A percentile compares a stretch with the other conserved stretches of the same genome.
phyloP scores from a whole-genome alignment of 2,329 filamentous ascomycete species.

The Cladosporium sp. region DNA sequence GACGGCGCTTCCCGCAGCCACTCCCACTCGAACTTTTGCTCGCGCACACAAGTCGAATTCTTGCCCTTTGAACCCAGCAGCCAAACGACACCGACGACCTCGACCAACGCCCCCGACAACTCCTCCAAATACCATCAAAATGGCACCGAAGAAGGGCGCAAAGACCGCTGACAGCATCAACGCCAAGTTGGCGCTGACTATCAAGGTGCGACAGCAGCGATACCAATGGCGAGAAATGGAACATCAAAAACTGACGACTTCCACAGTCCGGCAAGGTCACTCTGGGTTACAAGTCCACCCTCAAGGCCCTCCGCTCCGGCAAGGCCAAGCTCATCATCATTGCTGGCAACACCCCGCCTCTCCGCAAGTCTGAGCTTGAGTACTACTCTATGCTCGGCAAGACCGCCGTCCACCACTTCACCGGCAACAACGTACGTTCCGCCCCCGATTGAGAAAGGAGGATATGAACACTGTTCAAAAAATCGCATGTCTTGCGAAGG shows the following conservation, averaged over 20 bases:
- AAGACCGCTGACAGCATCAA: slow-evolving; percentile 80
- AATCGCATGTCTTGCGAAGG: slow-evolving; percentile 31
- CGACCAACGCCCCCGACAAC: slow-evolving; percentile 11
- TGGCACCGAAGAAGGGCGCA: slow-evolving; percentile 75
- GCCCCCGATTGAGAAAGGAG: slow-evolving; percentile 10
- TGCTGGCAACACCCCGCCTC: slow-evolving; percentile 90
- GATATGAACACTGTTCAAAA: slow-evolving; percentile 11
- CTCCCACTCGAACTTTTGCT: slow-evolving; percentile 5
- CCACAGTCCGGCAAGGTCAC: slow-evolving; percentile 59
- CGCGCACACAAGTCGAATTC: slow-evolving; percentile 1
- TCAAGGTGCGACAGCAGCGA: slow-evolving; percentile 26
- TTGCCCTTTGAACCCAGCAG: slow-evolving; percentile 1
- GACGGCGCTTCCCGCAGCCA: neutral
- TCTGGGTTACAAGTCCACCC: slow-evolving; percentile 82
- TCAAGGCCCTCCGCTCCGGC: slow-evolving; percentile 86
- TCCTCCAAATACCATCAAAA: slow-evolving; percentile 39
- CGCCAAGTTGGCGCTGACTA: slow-evolving; percentile 55
- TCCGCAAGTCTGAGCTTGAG: slow-evolving; percentile 90
- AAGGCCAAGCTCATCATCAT: slow-evolving; percentile 99
- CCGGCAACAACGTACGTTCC: slow-evolving; percentile 92
- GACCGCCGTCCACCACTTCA: slow-evolving; percentile 95
- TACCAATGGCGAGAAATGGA: slow-evolving; percentile 1
- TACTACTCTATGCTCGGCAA: slow-evolving; percentile 92
- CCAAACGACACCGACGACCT: slow-evolving; percentile 13
- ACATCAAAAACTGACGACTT: slow-evolving; percentile 17